Percentiles rank a stretch among this genome's conserved stretches.
phyloP scores from a whole-genome alignment of 768 basidiomycete species.

The Pleurotus tuoliensis region DNA sequence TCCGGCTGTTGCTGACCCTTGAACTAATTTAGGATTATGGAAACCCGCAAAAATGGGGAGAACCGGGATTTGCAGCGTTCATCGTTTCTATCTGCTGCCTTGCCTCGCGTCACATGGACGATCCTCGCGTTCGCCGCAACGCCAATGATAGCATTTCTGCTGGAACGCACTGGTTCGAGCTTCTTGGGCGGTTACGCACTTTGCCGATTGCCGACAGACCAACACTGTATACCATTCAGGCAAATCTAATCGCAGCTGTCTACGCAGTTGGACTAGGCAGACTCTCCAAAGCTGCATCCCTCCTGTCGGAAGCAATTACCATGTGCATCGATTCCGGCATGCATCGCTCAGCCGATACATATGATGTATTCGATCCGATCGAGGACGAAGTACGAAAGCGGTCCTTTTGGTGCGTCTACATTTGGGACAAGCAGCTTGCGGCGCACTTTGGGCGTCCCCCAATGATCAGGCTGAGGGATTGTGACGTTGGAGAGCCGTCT shows the following conservation, averaged over 20 bases:
- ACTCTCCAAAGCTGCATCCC: slow-evolving; percentile 79
- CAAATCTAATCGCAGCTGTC: slow-evolving; percentile 86
- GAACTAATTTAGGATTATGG: slow-evolving; percentile 69
- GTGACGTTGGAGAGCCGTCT: slow-evolving; percentile 85
- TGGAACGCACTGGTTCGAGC: slow-evolving; percentile 89
- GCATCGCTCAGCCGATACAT: slow-evolving; percentile 82
- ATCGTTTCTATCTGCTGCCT: slow-evolving; percentile 92
- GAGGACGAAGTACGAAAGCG: slow-evolving; percentile 91
- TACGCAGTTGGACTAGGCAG: slow-evolving; percentile 90
- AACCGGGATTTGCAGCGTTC: slow-evolving; percentile 91
- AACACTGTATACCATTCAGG: slow-evolving; percentile 89
- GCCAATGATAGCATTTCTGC: slow-evolving; percentile 83
- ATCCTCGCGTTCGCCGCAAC: slow-evolving; percentile 81
- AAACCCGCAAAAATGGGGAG: slow-evolving; percentile 92
- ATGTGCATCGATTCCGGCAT: slow-evolving; percentile 86
- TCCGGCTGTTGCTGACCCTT: slow-evolving; percentile 11
- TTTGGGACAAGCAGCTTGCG: slow-evolving; percentile 92
- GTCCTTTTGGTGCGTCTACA: slow-evolving; percentile 95
- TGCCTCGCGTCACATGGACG: slow-evolving; percentile 89
- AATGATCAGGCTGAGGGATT: slow-evolving; percentile 82
- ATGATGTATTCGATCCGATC: slow-evolving; percentile 84
- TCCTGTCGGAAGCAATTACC: slow-evolving; percentile 84
- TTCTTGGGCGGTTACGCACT: slow-evolving; percentile 83
- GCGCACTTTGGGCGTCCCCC: slow-evolving; percentile 89
- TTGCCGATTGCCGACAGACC: slow-evolving; percentile 85